These are phyloP conservation scores for barley (Hordeum vulgare) DNA, from an alignment of 176 grass and related monocot species.

Conservation along the genomic window DNA sequence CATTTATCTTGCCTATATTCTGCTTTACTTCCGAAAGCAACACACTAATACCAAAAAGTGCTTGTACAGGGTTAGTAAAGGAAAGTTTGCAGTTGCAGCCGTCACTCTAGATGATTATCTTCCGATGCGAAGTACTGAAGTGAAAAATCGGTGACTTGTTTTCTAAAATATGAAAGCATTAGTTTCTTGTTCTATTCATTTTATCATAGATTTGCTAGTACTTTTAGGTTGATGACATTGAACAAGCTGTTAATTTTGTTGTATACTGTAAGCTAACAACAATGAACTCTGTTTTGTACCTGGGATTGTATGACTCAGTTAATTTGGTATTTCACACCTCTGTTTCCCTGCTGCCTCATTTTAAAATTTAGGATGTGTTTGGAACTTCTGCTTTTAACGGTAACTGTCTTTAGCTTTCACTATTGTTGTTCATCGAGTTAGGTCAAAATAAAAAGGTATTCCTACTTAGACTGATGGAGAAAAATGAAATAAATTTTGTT, in stretches of 20 bases:
- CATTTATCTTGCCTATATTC: neutral
- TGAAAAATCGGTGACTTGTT: conserved; percentile 62
- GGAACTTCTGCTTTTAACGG: neutral
- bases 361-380: neutral
- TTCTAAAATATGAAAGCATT: neutral
- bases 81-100: conserved; percentile 34
- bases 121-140: conserved; percentile 88
- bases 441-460: neutral
- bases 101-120: conserved; percentile 65
- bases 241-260: neutral
- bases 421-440: neutral
- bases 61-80: conserved; percentile 48
- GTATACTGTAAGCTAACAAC: neutral
- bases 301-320: neutral
- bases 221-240: neutral
- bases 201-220: neutral
- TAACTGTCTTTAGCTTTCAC: neutral
- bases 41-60: neutral
- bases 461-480: neutral
- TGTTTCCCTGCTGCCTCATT: neutral
- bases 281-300: neutral
- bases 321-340: neutral
- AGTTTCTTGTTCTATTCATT: neutral
- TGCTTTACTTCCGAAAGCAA: neutral
- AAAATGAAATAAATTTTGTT: neutral